Conservation (phyloP, 768 basidiomycete genomes). For the Tylopilus felleus region DNA sequence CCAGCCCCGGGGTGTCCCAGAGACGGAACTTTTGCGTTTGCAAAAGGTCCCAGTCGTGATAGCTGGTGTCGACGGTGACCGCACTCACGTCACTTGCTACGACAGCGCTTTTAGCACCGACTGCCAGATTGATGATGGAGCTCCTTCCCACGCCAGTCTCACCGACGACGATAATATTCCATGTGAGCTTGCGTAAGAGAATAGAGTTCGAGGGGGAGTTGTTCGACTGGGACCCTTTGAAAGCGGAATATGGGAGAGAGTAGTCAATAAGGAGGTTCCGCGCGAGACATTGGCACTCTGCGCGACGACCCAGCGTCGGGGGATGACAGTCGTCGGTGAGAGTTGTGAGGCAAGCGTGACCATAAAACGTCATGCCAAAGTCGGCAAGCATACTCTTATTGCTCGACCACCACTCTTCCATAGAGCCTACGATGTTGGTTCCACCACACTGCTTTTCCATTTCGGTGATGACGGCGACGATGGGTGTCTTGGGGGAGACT, state of each 20-base stretch:
- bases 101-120: conserved; percentile 15
- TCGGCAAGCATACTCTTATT: background rate
- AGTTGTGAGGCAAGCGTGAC: conserved; percentile 26
- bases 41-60: conserved; percentile 21
- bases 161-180: conserved; percentile 39
- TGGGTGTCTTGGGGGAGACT: conserved; percentile 16
- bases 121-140: conserved; percentile 18
- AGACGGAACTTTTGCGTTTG: conserved; percentile 24
- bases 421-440: conserved; percentile 12
- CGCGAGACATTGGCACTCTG: conserved; percentile 17
- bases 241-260: conserved; percentile 13
- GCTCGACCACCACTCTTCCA: conserved; percentile 24
- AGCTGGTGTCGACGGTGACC: conserved; percentile 20
- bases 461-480: conserved; percentile 26
- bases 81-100: conserved; percentile 15
- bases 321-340: conserved; percentile 22
- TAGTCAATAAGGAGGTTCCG: conserved; percentile 22
- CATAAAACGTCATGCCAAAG: conserved; percentile 14
- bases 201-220: conserved; percentile 6
- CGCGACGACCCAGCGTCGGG: conserved; percentile 13
- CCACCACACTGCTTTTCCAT: conserved; percentile 19
- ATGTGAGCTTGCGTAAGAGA: conserved; percentile 14
- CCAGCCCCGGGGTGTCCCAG: conserved; percentile 25
- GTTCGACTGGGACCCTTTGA: background rate
- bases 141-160: conserved; percentile 33